phyloP scores from a whole-genome alignment of 2,329 filamentous ascomycete genomes.

The Raffaelea deltoideospora region DNA sequence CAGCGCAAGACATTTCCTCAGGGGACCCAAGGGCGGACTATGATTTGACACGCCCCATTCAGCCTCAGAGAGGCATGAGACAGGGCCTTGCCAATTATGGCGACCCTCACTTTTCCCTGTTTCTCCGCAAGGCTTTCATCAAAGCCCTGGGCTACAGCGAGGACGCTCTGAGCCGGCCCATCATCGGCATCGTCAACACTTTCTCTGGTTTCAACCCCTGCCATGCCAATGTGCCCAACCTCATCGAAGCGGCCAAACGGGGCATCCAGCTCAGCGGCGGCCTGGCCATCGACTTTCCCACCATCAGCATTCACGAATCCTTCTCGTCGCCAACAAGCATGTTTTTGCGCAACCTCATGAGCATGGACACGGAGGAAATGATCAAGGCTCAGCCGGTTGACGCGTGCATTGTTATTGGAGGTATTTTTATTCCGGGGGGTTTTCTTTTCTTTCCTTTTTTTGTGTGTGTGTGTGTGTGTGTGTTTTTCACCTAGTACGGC shows the following conservation, averaged over 20 bases:
- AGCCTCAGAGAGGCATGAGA: constrained; percentile 36
- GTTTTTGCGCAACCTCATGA: constrained; percentile 62
- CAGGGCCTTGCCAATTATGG: constrained; percentile 55
- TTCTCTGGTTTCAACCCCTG: constrained; percentile 61
- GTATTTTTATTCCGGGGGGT: no score
- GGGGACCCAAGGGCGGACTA: no score
- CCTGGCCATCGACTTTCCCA: constrained; percentile 57
- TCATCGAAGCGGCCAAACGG: constrained; percentile 55
- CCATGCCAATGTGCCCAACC: constrained; percentile 55
- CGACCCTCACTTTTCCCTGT: constrained; percentile 60
- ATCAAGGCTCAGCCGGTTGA: constrained; percentile 57
- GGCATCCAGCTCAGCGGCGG: constrained; percentile 54
- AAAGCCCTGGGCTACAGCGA: constrained; percentile 62
- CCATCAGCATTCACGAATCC: constrained; percentile 55
- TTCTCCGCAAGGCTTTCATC: constrained; percentile 63
- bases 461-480: not conserved
- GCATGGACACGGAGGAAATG: constrained; percentile 72
- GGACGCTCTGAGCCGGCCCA: constrained; percentile 52
- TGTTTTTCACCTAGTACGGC: no score
- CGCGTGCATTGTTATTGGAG: constrained; percentile 51
- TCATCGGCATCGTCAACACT: constrained; percentile 63
- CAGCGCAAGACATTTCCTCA: no score
- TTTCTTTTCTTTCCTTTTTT: constrained; percentile 10
- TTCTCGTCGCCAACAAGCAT: constrained; percentile 60
- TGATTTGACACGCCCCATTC: no score